Evolutionary conservation across 176 grass and related monocot species (phyloP), one percentile per base, ranked within the genome.

Genomic region (Musa itinerans): DNA sequence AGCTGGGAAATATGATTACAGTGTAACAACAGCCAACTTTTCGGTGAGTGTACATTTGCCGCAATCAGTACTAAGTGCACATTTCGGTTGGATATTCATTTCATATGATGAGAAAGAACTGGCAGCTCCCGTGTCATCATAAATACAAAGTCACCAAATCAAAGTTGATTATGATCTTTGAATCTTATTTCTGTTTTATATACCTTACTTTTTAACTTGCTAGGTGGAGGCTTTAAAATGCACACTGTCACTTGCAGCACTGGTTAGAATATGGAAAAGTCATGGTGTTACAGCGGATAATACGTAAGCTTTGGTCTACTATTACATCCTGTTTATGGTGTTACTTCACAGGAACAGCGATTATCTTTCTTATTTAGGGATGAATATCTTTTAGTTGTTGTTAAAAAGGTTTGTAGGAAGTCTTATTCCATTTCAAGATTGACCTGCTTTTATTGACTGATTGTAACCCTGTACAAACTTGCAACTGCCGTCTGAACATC

Each of bases 21-120:
- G 90, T 91, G 86, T 98, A 74, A 98, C 88, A 78, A 93, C 94
- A 65, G 90, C 94, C 59, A 98, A 98, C 81, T 98, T 98, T 83
- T 89, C 79, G 57, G 94, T 93, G 74, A 91, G 94, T 1, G 26
- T 76, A 76, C 73, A 27, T 1, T 56, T 11, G 24, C 43, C 52
- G 17, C 17, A 70, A 21, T 50, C 48, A 51, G 20, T 70, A 11
- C 51, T 70, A 52, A 9, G 17, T 70, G 34, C 67, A 50, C 1
- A 52, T n/a, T 70, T 1, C 43, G 11, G 50, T 15, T 52, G 8
- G 50, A 6, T 2, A 50, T 49, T 10, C 43, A 52, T 50, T n/a
- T 50, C 43, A 70, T 51, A 16, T 19, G 48, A 52, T 70, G 68
- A 21, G 17, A 70, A 17, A 70, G 8, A 52, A 51, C 20, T 20